A percentile compares a stretch with the other conserved stretches of the same genome.
Evolutionary conservation across 1,139 yeast genomes (phyloP).

Genomic region (Candida tropicalis): DNA sequence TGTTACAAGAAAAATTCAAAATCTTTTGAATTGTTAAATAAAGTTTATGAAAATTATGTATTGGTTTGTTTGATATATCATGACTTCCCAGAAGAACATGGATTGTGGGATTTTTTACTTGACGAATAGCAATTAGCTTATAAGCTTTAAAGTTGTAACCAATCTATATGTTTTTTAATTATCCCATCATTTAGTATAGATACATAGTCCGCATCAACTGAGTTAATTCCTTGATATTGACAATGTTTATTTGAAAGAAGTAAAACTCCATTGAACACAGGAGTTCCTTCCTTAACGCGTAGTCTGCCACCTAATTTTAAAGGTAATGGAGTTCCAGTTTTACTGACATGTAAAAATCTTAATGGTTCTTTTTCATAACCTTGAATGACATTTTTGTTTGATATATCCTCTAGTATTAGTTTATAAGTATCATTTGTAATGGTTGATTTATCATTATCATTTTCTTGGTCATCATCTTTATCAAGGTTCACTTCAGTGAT

Average conservation of each 20-base stretch:
- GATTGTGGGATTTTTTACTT: slow-evolving; percentile 72
- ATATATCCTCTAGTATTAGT: slow-evolving; percentile 35
- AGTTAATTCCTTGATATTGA: slow-evolving; percentile 36
- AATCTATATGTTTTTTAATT: slow-evolving; percentile 37
- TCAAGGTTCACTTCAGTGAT: slow-evolving; percentile 38
- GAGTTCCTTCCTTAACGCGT: slow-evolving; percentile 34
- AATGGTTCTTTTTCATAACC: slow-evolving; percentile 44
- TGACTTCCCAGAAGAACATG: slow-evolving; percentile 73
- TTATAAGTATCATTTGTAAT: slow-evolving; percentile 25
- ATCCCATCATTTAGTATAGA: slow-evolving; percentile 34
- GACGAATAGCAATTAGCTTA: slow-evolving; percentile 25
- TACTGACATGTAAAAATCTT: slow-evolving; percentile 30
- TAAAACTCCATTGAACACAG: slow-evolving; percentile 37
- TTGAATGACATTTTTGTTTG: slow-evolving; percentile 33
- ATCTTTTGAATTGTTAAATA: slow-evolving; percentile 61
- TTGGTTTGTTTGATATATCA: slow-evolving; percentile 86
- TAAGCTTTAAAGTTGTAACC: slow-evolving; percentile 15
- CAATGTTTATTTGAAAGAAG: slow-evolving; percentile 34
- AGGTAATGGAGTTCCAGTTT: slow-evolving; percentile 33
- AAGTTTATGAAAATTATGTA: slow-evolving; percentile 63
- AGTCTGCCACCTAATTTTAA: slow-evolving; percentile 44
- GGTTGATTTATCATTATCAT: background rate
- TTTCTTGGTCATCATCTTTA: slow-evolving; percentile 19
- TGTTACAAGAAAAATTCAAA: slow-evolving; percentile 62
- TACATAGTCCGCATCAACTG: slow-evolving; percentile 25